Conservation (phyloP, 2,329 filamentous ascomycete genomes). For the Cladosporium colombiae region DNA sequence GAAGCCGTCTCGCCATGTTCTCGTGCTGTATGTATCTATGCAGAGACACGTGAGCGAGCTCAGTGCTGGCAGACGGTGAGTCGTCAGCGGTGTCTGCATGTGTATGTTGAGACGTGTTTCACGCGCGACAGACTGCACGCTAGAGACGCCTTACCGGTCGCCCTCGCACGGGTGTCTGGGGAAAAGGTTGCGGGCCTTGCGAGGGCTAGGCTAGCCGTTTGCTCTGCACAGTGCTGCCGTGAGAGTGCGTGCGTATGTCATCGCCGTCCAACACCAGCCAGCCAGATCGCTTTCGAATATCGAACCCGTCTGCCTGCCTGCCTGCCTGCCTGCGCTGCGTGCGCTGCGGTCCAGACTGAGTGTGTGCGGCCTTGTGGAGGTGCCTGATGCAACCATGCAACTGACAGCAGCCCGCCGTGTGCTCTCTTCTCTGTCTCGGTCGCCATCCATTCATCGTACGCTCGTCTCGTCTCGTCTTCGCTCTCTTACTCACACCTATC, state of each 20-base stretch:
- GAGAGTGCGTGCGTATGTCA: background rate
- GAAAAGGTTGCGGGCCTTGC: background rate
- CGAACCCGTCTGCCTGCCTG: conserved; percentile 10
- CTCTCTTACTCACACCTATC: background rate
- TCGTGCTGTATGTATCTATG: background rate
- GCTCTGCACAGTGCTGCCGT: background rate
- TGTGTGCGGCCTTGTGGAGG: background rate
- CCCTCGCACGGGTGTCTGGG: background rate
- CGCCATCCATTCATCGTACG: background rate
- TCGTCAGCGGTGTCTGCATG: conserved; percentile 10
- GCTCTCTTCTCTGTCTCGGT: conserved; percentile 2
- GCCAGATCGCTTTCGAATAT: conserved; percentile 1
- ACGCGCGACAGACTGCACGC: conserved; percentile 9
- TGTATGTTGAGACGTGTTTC: conserved; percentile 6
- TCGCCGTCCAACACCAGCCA: background rate
- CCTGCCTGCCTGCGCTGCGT: conserved; percentile 4
- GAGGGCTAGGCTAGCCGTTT: conserved; percentile 6
- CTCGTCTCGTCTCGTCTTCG: background rate
- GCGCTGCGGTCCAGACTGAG: background rate
- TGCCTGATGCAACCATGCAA: background rate
- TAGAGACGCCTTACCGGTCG: conserved; percentile 5
- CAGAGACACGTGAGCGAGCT: conserved; percentile 5
- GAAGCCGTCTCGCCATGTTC: too few relatives aligned
- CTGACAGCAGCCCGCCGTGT: background rate
- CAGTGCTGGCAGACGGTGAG: background rate